These are phyloP conservation scores for Mucor saturninus DNA, from an alignment of 371 early-diverging fungal species.

Conservation along the genomic window DNA sequence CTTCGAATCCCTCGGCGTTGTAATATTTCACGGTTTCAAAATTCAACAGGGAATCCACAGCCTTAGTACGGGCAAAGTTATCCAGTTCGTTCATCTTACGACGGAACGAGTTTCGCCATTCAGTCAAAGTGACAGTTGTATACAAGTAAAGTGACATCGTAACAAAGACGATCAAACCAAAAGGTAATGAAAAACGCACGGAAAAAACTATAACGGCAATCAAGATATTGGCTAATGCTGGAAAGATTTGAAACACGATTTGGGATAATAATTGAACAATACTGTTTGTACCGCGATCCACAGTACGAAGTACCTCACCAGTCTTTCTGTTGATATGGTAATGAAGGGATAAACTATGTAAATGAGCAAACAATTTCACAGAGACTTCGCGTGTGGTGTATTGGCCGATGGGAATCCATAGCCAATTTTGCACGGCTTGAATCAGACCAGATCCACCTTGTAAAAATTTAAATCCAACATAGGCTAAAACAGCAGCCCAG, in stretches of 20 bases:
- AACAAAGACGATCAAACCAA: conserved; percentile 82
- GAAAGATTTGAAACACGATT: conserved; percentile 88
- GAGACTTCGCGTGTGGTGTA: conserved; percentile 88
- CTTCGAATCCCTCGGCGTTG: conserved; percentile 81
- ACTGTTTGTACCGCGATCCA: conserved; percentile 88
- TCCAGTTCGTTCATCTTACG: conserved; percentile 77
- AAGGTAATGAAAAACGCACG: conserved; percentile 71
- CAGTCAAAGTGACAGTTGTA: conserved; percentile 84
- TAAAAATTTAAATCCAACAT: conserved; percentile 75
- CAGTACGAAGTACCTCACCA: conserved; percentile 86
- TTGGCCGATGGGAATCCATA: conserved; percentile 93
- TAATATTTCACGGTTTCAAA: conserved; percentile 96
- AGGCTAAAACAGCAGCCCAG: conserved; percentile 75
- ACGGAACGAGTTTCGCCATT: conserved; percentile 91
- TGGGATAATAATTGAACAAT: conserved; percentile 82
- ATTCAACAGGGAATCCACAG: conserved; percentile 93
- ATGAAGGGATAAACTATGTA: conserved; percentile 83
- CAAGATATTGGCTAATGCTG: conserved; percentile 85
- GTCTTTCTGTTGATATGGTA: conserved; percentile 95
- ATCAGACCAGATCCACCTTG: conserved; percentile 84
- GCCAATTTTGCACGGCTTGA: conserved; percentile 75
- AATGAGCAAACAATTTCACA: conserved; percentile 85
- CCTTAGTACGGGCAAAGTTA: conserved; percentile 74
- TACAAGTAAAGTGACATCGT: conserved; percentile 90
- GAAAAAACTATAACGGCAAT: conserved; percentile 81